phyloP scores from a whole-genome alignment of 345 rosid genomes.

The Iberis pinnata region DNA sequence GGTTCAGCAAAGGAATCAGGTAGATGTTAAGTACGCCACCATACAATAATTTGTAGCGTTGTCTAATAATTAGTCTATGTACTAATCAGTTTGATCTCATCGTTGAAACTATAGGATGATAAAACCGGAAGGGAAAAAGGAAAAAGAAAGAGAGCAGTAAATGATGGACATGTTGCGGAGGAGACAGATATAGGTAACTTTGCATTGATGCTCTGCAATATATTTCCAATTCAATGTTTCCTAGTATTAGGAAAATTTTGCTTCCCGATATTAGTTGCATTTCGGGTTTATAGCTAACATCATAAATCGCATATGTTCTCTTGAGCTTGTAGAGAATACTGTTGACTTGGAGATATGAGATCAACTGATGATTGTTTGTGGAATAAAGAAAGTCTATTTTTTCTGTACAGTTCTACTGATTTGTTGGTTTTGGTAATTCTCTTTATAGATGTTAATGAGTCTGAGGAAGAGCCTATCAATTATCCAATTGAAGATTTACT shows the following conservation, averaged over 20 bases:
- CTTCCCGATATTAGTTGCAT: slow-evolving; percentile 10
- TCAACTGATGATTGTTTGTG: slow-evolving; percentile 8
- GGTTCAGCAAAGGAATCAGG: slow-evolving; percentile 44
- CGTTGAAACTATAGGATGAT: slow-evolving; percentile 41
- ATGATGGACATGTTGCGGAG: slow-evolving; percentile 36
- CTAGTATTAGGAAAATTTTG: neutral
- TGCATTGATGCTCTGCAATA: slow-evolving; percentile 13
- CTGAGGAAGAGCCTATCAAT: slow-evolving; percentile 41
- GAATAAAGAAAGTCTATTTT: slow-evolving; percentile 1
- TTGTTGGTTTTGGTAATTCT: slow-evolving; percentile 14
- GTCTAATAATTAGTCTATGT: slow-evolving; percentile 1
- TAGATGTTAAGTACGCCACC: slow-evolving; percentile 24
- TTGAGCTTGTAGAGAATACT: slow-evolving; percentile 8
- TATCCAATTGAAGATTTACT: slow-evolving; percentile 90
- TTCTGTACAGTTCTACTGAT: slow-evolving; percentile 7
- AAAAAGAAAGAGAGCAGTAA: slow-evolving; percentile 56
- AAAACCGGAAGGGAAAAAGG: slow-evolving; percentile 39
- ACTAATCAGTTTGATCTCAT: slow-evolving; percentile 10
- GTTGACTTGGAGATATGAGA: slow-evolving; percentile 1
- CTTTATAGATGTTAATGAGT: slow-evolving; percentile 43
- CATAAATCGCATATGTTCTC: neutral
- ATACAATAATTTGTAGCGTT: slow-evolving; percentile 23
- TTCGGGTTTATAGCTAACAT: slow-evolving; percentile 6
- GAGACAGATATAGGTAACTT: slow-evolving; percentile 27
- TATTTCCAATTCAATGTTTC: slow-evolving; percentile 1